A percentile compares a stretch with the other conserved stretches of the same genome.
These are phyloP conservation scores for Jatropha podagrica DNA, from an alignment of 441 rosid species.

Conservation along the genomic window DNA sequence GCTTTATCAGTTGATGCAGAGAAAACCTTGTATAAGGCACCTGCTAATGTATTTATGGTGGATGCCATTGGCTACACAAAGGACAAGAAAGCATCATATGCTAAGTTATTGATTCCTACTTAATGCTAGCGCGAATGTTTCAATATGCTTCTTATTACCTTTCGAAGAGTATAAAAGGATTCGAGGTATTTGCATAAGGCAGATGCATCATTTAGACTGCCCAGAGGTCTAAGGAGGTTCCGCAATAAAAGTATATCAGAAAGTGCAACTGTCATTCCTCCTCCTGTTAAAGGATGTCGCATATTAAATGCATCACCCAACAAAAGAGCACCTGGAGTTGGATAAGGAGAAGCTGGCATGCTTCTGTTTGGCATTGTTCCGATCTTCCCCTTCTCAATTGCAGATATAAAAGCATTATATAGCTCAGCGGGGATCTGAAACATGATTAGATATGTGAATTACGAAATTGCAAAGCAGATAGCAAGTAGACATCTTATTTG, in stretches of 20 bases:
- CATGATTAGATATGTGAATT: no score
- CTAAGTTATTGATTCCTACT: no score
- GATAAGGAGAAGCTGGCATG: slow-evolving; percentile 89
- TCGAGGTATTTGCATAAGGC: slow-evolving; percentile 81
- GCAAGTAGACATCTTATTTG: no score
- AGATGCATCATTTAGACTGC: slow-evolving; percentile 58
- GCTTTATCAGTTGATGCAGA: slow-evolving; percentile 40
- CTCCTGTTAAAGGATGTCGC: slow-evolving; percentile 97
- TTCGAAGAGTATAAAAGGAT: slow-evolving; percentile 84
- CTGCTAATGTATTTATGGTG: slow-evolving; percentile 76
- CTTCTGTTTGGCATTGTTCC: slow-evolving; percentile 94
- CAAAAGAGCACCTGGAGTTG: slow-evolving; percentile 51
- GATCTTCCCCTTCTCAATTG: slow-evolving; percentile 68
- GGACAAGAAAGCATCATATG: not conserved
- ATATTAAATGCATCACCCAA: slow-evolving; percentile 66
- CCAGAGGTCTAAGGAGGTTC: slow-evolving; percentile 69
- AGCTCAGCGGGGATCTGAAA: slow-evolving; percentile 71
- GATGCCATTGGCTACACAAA: slow-evolving; percentile 75
- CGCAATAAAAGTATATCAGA: slow-evolving; percentile 81
- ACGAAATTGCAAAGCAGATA: no score
- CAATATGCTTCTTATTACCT: slow-evolving; percentile 39
- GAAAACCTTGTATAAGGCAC: slow-evolving; percentile 81
- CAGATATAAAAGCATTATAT: slow-evolving; percentile 70
- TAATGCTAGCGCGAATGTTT: no score
- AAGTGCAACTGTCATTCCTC: slow-evolving; percentile 95